Evolutionary conservation across 2,329 filamentous ascomycete species (phyloP).

Genomic region (Alternaria consortialis): DNA sequence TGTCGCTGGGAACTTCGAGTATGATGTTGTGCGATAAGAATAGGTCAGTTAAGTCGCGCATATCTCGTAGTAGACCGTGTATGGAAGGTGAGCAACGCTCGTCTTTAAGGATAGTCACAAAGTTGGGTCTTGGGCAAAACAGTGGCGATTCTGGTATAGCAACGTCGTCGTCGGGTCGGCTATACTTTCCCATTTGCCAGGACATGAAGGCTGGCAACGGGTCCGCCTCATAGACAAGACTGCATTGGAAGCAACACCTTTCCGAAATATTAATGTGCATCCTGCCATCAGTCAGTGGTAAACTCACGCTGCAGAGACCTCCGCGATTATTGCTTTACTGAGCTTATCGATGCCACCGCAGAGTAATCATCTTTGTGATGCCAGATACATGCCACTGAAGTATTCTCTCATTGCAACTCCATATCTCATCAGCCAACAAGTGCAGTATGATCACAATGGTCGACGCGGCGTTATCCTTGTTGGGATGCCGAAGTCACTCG

Average conservation of each 20-base stretch:
- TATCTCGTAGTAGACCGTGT: constrained; percentile 38
- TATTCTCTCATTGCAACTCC: constrained; percentile 40
- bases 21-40: constrained; percentile 28
- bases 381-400: constrained; percentile 36
- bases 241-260: constrained; percentile 36
- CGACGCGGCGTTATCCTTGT: constrained; percentile 26
- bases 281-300: background rate
- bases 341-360: constrained; percentile 35
- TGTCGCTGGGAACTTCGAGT: constrained; percentile 4
- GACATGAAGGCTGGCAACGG: constrained; percentile 28
- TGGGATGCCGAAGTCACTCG: constrained; percentile 24
- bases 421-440: constrained; percentile 41
- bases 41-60: constrained; percentile 45
- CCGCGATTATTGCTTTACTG: constrained; percentile 25
- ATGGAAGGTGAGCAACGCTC: constrained; percentile 33
- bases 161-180: background rate
- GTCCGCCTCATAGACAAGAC: constrained; percentile 40
- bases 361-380: constrained; percentile 32
- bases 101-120: constrained; percentile 31
- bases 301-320: constrained; percentile 37
- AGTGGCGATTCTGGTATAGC: constrained; percentile 47
- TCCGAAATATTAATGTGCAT: constrained; percentile 8
- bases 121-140: constrained; percentile 36
- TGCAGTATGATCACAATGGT: constrained; percentile 45
- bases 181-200: constrained; percentile 18